Evolutionary conservation across 1,284 basidiomycete species (phyloP).

Genomic region (Golubevia sp.): DNA sequence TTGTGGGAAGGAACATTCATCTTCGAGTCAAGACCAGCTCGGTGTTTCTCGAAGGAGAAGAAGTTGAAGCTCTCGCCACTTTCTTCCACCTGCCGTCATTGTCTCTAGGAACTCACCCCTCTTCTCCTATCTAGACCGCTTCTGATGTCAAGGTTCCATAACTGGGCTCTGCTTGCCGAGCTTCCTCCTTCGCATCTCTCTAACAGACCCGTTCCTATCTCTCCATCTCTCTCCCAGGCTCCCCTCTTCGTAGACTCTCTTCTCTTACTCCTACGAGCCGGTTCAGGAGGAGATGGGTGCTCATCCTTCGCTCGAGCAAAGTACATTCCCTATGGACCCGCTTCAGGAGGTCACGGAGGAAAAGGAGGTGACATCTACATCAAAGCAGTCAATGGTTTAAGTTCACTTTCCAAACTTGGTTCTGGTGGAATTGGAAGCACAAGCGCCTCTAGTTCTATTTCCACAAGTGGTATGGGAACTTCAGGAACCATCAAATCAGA

Average conservation of each 20-base stretch:
- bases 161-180: too few species aligned
- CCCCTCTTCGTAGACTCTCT: slow-evolving; percentile 52
- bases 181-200: too few species aligned
- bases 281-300: slow-evolving; percentile 57
- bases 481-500: slow-evolving; percentile 19
- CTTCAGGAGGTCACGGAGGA: slow-evolving; percentile 55
- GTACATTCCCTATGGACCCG: slow-evolving; percentile 54
- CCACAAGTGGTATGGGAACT: neutral
- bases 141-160: too few species aligned
- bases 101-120: too few species aligned
- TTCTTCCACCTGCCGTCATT: too few species aligned
- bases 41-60: too few species aligned
- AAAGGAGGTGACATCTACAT: slow-evolving; percentile 49
- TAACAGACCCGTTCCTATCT: too few species aligned
- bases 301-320: slow-evolving; percentile 58
- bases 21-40: too few species aligned
- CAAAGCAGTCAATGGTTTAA: slow-evolving; percentile 31
- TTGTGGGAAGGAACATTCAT: too few species aligned
- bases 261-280: slow-evolving; percentile 31
- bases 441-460: neutral
- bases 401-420: slow-evolving; percentile 26
- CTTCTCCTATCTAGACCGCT: too few species aligned
- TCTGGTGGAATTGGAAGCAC: neutral
- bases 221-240: neutral
- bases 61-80: too few species aligned